These are phyloP conservation scores for Aotearoamyces nothofagi DNA, from an alignment of 2,329 filamentous ascomycete genomes.

Conservation along the genomic window DNA sequence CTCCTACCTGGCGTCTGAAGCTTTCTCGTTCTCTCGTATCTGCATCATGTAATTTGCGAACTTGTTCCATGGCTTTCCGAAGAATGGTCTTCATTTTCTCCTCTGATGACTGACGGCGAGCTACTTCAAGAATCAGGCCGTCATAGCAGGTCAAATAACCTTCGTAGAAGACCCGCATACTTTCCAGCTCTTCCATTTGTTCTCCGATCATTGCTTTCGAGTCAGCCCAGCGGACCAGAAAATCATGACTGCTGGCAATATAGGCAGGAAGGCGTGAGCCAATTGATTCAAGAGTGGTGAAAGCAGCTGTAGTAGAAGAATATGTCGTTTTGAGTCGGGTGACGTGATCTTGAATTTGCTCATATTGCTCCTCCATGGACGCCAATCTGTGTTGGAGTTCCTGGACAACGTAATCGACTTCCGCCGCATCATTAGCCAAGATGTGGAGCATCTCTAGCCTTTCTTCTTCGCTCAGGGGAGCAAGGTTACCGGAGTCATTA, in stretches of 20 bases:
- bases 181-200: slow-evolving; percentile 62
- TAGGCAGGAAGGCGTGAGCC: slow-evolving; percentile 50
- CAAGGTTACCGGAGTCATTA: slow-evolving; percentile 33
- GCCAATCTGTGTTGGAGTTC: slow-evolving; percentile 62
- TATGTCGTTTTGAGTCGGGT: slow-evolving; percentile 39
- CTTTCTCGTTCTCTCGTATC: slow-evolving; percentile 61
- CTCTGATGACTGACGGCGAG: slow-evolving; percentile 57
- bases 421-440: slow-evolving; percentile 53
- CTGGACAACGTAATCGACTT: slow-evolving; percentile 49
- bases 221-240: slow-evolving; percentile 53
- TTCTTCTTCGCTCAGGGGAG: slow-evolving; percentile 62
- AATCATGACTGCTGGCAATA: slow-evolving; percentile 47
- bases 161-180: slow-evolving; percentile 71
- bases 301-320: slow-evolving; percentile 42
- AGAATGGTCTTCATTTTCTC: slow-evolving; percentile 61
- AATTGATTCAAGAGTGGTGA: slow-evolving; percentile 51
- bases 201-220: slow-evolving; percentile 55
- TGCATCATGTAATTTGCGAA: slow-evolving; percentile 59
- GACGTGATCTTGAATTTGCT: slow-evolving; percentile 46
- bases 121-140: slow-evolving; percentile 69
- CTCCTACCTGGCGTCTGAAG: slow-evolving; percentile 71
- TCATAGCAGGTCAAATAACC: slow-evolving; percentile 77
- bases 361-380: slow-evolving; percentile 62
- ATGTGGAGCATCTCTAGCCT: slow-evolving; percentile 72
- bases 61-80: slow-evolving; percentile 59